phyloP scores from a whole-genome alignment of 1,139 yeast species.

The Diutina mesorugosa region DNA sequence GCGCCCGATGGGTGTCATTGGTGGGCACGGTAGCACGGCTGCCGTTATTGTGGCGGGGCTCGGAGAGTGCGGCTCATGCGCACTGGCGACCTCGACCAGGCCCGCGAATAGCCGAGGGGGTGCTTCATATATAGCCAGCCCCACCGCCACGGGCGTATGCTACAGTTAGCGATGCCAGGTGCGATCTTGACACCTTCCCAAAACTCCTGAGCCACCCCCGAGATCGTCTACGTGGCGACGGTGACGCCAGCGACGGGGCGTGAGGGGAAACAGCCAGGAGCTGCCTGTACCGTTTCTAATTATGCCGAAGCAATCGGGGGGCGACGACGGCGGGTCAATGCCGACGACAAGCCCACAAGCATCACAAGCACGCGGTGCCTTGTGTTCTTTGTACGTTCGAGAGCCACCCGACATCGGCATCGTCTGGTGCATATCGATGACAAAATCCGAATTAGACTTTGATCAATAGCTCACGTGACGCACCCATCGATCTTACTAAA shows the following conservation, averaged over 20 bases:
- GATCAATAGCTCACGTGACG: neutral
- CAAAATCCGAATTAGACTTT: neutral
- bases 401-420: neutral
- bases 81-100: neutral
- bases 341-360: neutral
- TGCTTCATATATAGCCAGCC: neutral
- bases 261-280: too few relatives aligned
- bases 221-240: too few relatives aligned
- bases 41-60: neutral
- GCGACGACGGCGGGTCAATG: neutral
- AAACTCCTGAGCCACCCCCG: neutral
- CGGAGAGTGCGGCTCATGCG: slow-evolving; percentile 2
- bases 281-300: too few relatives aligned
- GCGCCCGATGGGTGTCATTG: neutral
- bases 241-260: too few relatives aligned
- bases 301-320: neutral
- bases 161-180: too few relatives aligned
- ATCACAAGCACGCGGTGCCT: neutral
- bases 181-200: neutral
- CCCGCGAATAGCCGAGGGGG: neutral
- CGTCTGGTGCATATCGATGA: neutral
- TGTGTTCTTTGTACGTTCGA: neutral
- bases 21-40: neutral
- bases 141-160: neutral
- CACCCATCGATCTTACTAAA: neutral